These are phyloP conservation scores for Phytophthora pistaciae DNA, from an alignment of 352 stramenopile species.

Conservation along the genomic window DNA sequence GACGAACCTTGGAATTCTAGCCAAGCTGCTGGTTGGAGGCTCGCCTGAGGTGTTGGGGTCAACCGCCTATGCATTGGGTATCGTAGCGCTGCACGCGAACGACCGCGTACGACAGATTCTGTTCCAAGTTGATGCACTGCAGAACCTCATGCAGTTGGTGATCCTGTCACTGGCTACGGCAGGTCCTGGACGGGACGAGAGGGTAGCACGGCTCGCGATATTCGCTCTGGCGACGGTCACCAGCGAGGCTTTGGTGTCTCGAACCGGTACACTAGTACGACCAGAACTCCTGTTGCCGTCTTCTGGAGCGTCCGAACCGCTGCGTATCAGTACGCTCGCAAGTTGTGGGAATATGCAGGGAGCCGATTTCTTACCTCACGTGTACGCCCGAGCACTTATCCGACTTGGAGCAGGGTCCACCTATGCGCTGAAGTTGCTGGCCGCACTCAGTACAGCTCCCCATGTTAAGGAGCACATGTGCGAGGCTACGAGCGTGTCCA, in stretches of 20 bases:
- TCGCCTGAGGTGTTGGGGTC: constrained; percentile 60
- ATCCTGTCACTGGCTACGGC: constrained; percentile 13
- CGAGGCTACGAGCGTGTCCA: constrained; percentile 29
- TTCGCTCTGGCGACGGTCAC: constrained; percentile 58
- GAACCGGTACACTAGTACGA: constrained; percentile 16
- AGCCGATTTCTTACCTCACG: constrained; percentile 18
- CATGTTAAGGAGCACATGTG: constrained; percentile 37
- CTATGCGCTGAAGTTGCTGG: constrained; percentile 50
- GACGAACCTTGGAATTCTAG: constrained; percentile 69
- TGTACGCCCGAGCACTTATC: constrained; percentile 39
- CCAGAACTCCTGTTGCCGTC: constrained; percentile 20
- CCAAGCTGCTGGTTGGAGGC: constrained; percentile 70
- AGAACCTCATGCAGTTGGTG: constrained; percentile 65
- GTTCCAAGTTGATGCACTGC: constrained; percentile 55
- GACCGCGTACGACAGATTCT: constrained; percentile 52
- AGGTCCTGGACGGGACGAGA: constrained; percentile 33
- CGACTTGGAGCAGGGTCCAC: constrained; percentile 37
- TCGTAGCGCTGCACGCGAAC: constrained; percentile 49
- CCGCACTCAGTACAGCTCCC: constrained; percentile 33
- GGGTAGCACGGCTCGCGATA: constrained; percentile 47
- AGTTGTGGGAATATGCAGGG: constrained; percentile 27
- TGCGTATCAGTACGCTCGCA: constrained; percentile 29
- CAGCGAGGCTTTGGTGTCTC: constrained; percentile 40
- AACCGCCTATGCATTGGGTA: constrained; percentile 61
- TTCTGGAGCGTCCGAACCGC: constrained; percentile 13